Evolutionary conservation across 1,139 yeast species (phyloP).

Genomic region (Blastobotrys malaysiensis): DNA sequence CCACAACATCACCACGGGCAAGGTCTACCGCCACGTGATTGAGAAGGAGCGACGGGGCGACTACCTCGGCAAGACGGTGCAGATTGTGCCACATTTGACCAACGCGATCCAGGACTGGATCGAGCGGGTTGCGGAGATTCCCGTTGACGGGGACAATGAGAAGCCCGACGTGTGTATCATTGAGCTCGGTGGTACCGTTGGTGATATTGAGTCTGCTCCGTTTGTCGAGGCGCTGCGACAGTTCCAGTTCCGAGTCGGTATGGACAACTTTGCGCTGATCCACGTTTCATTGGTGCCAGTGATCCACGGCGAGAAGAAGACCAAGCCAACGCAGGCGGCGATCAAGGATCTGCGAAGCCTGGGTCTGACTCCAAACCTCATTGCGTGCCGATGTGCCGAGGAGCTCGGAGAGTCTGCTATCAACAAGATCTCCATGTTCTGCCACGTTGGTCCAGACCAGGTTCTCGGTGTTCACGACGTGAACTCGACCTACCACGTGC

Average conservation of each 20-base stretch:
- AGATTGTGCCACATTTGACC: constrained; percentile 96
- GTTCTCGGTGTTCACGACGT: constrained; percentile 97
- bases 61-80: constrained; percentile 97
- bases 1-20: constrained; percentile 97
- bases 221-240: constrained; percentile 98
- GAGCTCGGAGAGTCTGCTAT: constrained; percentile 76
- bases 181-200: constrained; percentile 98
- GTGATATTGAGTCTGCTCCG: constrained; percentile 98
- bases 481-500: constrained; percentile 95
- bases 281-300: constrained; percentile 97
- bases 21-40: constrained; percentile 88
- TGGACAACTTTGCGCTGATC: constrained; percentile 87
- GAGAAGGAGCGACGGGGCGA: constrained; percentile 96
- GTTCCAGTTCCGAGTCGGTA: constrained; percentile 95
- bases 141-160: constrained; percentile 87
- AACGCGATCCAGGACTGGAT: constrained; percentile 98
- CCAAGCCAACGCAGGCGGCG: constrained; percentile 99
- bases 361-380: constrained; percentile 93
- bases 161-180: constrained; percentile 90
- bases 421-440: constrained; percentile 96
- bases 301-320: constrained; percentile 96
- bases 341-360: constrained; percentile 91
- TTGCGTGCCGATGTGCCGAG: constrained; percentile 94
- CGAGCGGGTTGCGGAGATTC: constrained; percentile 83
- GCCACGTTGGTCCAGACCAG: constrained; percentile 97